Evolutionary conservation across 2,329 filamentous ascomycete genomes (phyloP).

Genomic region (Phialophora chinensis): DNA sequence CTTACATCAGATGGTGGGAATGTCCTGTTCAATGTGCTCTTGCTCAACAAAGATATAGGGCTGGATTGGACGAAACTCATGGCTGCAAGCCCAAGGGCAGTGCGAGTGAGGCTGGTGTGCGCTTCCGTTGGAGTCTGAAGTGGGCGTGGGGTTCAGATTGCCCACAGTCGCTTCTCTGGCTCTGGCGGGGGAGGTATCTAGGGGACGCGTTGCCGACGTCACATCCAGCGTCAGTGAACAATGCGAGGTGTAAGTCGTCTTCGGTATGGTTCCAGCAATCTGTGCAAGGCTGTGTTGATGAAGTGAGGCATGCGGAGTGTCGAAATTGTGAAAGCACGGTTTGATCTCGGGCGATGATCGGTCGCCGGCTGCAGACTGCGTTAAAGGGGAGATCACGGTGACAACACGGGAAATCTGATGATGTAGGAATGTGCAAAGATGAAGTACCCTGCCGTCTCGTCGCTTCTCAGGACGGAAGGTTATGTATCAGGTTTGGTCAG

Average conservation of each 20-base stretch:
- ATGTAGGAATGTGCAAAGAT: background rate
- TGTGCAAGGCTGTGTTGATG: background rate
- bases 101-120: background rate
- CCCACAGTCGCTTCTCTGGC: background rate
- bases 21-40: constrained; percentile 31
- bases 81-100: background rate
- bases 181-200: background rate
- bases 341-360: background rate
- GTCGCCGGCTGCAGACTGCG: background rate
- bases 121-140: background rate
- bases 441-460: background rate
- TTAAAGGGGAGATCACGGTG: background rate
- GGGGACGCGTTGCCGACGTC: background rate
- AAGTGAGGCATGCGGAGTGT: background rate
- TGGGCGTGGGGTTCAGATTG: background rate
- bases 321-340: background rate
- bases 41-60: constrained; percentile 32
- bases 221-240: background rate
- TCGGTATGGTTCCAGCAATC: background rate
- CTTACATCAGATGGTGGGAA: constrained; percentile 31
- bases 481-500: background rate
- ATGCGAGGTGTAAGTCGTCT: background rate
- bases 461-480: background rate
- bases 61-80: constrained; percentile 39
- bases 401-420: background rate